These are phyloP conservation scores for Didymella glomerata DNA, from an alignment of 2,329 filamentous ascomycete species.

Conservation along the genomic window DNA sequence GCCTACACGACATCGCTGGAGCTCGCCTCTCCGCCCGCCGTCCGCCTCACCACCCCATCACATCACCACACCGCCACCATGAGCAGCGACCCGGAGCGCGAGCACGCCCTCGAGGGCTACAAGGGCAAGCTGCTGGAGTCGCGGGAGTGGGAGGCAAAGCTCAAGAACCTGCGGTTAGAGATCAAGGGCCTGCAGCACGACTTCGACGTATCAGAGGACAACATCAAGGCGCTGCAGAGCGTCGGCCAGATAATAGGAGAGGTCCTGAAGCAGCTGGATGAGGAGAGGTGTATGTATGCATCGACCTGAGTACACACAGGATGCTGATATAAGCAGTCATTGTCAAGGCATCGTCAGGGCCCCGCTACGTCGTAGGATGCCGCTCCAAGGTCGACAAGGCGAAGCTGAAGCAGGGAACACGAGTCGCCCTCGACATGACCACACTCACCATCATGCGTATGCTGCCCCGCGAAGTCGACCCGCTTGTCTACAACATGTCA, in stretches of 20 bases:
- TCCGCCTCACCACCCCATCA: conserved; percentile 16
- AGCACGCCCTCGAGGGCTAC: conserved; percentile 62
- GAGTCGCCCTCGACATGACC: conserved; percentile 98
- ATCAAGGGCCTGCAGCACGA: conserved; percentile 96
- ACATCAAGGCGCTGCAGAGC: conserved; percentile 99
- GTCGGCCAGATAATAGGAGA: conserved; percentile 99
- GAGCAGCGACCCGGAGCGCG: conserved; percentile 59
- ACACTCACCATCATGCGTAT: conserved; percentile 99
- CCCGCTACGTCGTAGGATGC: conserved; percentile 97
- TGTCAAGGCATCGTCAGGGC: conserved; percentile 96
- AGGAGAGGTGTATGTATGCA: conserved; percentile 85
- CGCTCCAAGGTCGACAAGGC: conserved; percentile 97
- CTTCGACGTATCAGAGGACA: conserved; percentile 96
- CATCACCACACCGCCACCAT: conserved; percentile 35
- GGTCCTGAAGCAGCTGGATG: conserved; percentile 97
- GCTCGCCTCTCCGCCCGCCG: conserved; percentile 23
- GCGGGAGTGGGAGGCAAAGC: conserved; percentile 97
- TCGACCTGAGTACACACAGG: background rate
- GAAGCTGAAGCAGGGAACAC: conserved; percentile 97
- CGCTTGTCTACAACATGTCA: conserved; percentile 99
- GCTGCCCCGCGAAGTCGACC: conserved; percentile 97
- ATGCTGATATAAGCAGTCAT: conserved; percentile 71
- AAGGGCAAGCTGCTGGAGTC: conserved; percentile 77
- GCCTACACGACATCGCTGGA: conserved; percentile 13
- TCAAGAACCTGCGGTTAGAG: conserved; percentile 91